phyloP scores from a whole-genome alignment of 2,329 filamentous ascomycete genomes.

The Dothideomycetes sp. region DNA sequence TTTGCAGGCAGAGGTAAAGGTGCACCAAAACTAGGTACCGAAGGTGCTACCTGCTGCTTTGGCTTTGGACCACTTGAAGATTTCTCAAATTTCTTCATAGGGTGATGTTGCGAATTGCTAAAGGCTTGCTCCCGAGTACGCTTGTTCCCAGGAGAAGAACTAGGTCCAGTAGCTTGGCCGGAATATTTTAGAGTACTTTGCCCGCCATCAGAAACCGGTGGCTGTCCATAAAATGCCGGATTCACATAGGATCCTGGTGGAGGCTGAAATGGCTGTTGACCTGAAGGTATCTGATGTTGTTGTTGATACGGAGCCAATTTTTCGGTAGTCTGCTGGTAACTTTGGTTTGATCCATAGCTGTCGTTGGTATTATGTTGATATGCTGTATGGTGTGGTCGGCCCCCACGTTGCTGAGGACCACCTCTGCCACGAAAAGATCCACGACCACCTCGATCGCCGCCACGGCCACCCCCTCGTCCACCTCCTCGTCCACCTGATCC shows the following conservation, averaged over 20 bases:
- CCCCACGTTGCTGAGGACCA: constrained; percentile 2
- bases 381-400: background rate
- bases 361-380: constrained; percentile 9
- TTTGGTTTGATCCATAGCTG: constrained; percentile 1
- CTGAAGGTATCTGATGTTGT: background rate
- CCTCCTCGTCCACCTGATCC: constrained; percentile 25
- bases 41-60: constrained; percentile 20
- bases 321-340: constrained; percentile 9
- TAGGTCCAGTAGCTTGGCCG: background rate
- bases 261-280: constrained; percentile 7
- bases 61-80: constrained; percentile 4
- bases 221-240: constrained; percentile 16
- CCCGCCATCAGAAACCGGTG: background rate
- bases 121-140: constrained; percentile 11
- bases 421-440: constrained; percentile 18
- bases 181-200: background rate
- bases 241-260: constrained; percentile 26
- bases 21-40: constrained; percentile 26
- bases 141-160: constrained; percentile 1
- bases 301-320: background rate
- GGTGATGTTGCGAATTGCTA: constrained; percentile 7
- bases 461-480: too few relatives aligned
- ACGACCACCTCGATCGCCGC: constrained; percentile 17
- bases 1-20: constrained; percentile 16
- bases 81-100: constrained; percentile 17